Base-by-base conservation (phyloP, 495 filamentous ascomycete genomes). In the Podospora pseudopauciseta region DNA sequence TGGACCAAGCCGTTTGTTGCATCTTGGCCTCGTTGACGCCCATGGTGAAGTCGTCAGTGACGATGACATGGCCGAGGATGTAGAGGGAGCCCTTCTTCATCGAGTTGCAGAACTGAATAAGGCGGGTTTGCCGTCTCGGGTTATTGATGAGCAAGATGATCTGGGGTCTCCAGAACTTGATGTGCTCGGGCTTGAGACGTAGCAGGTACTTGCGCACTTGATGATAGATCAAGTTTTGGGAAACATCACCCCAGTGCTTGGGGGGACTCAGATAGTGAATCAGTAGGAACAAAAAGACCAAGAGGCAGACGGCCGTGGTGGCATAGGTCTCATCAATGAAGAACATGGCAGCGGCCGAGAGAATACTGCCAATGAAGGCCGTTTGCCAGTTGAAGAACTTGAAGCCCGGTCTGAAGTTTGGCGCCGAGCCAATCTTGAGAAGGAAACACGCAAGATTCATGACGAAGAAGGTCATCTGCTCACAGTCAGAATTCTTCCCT, bases 71-170 rank as follows among this genome's bases (percentile, higher is more conserved):
- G 5, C 92, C 92, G 3, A 96, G 82, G 9, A 96, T 90, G 79
- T 93, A 96, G 16, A 96, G 76, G 0, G 88, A 88, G 11, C 92
- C 92, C 74, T 96, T 96, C 75, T 96, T 96, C 74, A 96, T 79
- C 0, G 92, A 92, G 75, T 96, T 96, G 79, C 92, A 96, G 71
- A 96, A 96, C 58, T 94, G 92, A 6, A 96, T 92, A 67, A 96
- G 85, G 55, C 89, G 90, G 54, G 89, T 91, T 69, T 93, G 90
- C 19, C 84, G 84, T 9, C 93, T 85, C 11, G 93, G 87, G 68
- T 93, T 89, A 74, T 92, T 95, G 68, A 96, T 88, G 60, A 96
- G 88, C 0, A 96, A 82, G 56, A 96, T 82, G 65, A 96, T 94
- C 69, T 88, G 92, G 0, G 92, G 92, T 55, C 92, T 85, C 92